A percentile compares a stretch with the other conserved stretches of the same genome.
These are phyloP conservation scores for Epichloe sibirici DNA, from an alignment of 2,329 filamentous ascomycete genomes.

Conservation along the genomic window DNA sequence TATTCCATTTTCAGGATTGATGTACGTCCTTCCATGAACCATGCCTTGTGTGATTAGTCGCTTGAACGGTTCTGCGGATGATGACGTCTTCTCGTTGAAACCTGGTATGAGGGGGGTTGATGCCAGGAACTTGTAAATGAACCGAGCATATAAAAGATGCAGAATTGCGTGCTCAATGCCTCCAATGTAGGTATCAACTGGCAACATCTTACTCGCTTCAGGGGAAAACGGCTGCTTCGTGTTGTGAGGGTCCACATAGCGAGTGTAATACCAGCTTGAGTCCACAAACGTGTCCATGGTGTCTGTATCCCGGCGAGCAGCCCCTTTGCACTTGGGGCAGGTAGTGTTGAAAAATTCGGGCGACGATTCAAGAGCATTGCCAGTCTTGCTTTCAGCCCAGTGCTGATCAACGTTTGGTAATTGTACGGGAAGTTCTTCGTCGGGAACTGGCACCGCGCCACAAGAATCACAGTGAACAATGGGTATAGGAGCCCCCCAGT, in stretches of 20 bases:
- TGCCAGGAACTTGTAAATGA: slow-evolving; percentile 78
- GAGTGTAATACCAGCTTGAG: slow-evolving; percentile 86
- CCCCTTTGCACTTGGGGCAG: slow-evolving; percentile 60
- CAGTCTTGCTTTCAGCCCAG: slow-evolving; percentile 55
- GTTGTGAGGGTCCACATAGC: slow-evolving; percentile 64
- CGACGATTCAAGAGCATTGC: slow-evolving; percentile 64
- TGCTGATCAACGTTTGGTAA: slow-evolving; percentile 58
- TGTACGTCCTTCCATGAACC: slow-evolving; percentile 80
- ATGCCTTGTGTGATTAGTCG: slow-evolving; percentile 81
- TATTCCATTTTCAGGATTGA: slow-evolving; percentile 59
- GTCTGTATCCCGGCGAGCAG: slow-evolving; percentile 74
- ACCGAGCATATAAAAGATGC: slow-evolving; percentile 78
- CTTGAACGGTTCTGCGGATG: slow-evolving; percentile 61
- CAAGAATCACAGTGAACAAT: slow-evolving; percentile 72
- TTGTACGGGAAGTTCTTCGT: slow-evolving; percentile 61
- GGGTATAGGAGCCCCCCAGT: slow-evolving; percentile 86
- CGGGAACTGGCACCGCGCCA: slow-evolving; percentile 67
- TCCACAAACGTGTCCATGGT: slow-evolving; percentile 97
- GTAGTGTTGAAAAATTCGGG: slow-evolving; percentile 61
- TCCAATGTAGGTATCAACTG: slow-evolving; percentile 80
- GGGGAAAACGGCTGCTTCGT: slow-evolving; percentile 46
- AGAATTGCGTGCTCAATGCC: slow-evolving; percentile 86
- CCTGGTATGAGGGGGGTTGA: slow-evolving; percentile 36
- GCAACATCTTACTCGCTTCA: slow-evolving; percentile 46
- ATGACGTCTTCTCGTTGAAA: slow-evolving; percentile 18